Conservation (phyloP, 164 flowering plant species). For the Magnolia officinalis region DNA sequence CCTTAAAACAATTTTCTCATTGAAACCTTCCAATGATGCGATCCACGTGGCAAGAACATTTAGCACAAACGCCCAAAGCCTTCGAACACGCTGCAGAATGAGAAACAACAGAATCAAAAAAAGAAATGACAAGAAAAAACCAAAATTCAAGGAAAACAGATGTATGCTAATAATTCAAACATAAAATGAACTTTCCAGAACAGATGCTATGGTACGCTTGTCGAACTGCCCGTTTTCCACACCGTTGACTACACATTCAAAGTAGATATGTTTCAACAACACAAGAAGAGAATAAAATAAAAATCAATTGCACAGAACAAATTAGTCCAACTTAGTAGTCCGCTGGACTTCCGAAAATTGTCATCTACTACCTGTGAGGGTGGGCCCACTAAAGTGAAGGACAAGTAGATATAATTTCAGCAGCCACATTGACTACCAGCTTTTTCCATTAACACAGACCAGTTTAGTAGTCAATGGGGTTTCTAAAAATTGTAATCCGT, state of each 20-base stretch:
- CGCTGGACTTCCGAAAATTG: no score
- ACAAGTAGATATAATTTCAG: no score
- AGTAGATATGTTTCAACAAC: background rate
- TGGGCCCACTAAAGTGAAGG: no score
- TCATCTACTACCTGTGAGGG: no score
- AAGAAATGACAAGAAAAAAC: background rate
- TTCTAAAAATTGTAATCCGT: no score
- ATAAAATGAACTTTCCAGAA: conserved; percentile 31
- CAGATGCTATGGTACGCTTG: conserved; percentile 92
- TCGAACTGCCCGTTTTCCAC: conserved; percentile 76
- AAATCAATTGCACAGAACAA: background rate
- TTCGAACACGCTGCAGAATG: conserved; percentile 73
- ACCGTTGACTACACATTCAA: conserved; percentile 56
- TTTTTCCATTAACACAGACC: no score
- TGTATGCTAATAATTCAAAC: background rate
- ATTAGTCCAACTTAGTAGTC: background rate
- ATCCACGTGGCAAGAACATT: conserved; percentile 71
- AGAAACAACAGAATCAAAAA: background rate
- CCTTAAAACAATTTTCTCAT: background rate
- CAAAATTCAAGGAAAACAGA: background rate
- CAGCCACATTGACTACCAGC: no score
- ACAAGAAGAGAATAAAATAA: background rate
- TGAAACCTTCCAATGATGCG: conserved; percentile 68
- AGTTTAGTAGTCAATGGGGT: no score
- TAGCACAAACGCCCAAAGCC: conserved; percentile 81